A percentile compares a stretch with the other conserved stretches of the same genome.
Conservation (phyloP, 192 early-diverging fungal species). For the Backusella parvicylindrica region DNA sequence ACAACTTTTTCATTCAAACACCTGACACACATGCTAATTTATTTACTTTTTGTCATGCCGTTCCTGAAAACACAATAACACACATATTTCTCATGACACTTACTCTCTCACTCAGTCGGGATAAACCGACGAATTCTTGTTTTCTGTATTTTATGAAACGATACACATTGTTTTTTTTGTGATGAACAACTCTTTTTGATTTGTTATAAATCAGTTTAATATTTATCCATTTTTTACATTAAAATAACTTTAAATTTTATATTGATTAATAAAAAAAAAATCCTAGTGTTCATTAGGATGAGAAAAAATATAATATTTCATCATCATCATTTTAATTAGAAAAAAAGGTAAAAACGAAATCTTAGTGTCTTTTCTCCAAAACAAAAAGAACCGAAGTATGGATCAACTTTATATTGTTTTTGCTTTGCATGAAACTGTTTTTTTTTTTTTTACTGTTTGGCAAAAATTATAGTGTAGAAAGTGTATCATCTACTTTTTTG, state of each 20-base stretch:
- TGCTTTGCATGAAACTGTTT: neutral
- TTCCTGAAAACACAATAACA: neutral
- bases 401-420: too few species aligned
- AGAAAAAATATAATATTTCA: neutral
- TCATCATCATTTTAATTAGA: neutral
- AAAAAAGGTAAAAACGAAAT: neutral
- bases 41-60: neutral
- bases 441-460: neutral
- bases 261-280: neutral
- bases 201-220: neutral
- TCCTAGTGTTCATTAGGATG: neutral
- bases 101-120: neutral
- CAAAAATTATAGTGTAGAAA: neutral
- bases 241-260: neutral
- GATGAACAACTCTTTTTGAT: neutral
- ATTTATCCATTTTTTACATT: neutral
- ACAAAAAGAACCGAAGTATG: too few species aligned
- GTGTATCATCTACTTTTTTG: neutral
- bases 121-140: neutral
- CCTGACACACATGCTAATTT: neutral
- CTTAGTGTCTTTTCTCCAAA: neutral
- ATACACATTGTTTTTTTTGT: neutral
- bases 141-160: slow-evolving; percentile 1
- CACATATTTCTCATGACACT: neutral
- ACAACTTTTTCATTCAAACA: neutral